phyloP scores from a whole-genome alignment of 305 asterid genomes.

The Ruellia speciosa region DNA sequence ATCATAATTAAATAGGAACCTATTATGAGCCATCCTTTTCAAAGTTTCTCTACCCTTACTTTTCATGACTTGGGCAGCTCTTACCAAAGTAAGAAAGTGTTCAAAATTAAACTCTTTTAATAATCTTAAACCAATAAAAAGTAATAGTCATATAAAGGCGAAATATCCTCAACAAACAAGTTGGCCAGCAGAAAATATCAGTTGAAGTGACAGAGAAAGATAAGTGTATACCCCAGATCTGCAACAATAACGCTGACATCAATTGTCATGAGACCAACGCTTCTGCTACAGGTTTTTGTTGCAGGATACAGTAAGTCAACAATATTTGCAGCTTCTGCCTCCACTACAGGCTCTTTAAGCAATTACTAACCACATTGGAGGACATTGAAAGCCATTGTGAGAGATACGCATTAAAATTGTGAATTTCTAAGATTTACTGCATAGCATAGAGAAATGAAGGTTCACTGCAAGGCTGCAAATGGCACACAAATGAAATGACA shows the following conservation, averaged over 20 bases:
- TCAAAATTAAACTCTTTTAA: neutral
- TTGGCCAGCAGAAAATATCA: constrained; percentile 11
- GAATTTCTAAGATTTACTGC: neutral
- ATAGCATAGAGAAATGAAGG: neutral
- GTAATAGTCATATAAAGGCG: constrained; percentile 4
- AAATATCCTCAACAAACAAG: neutral
- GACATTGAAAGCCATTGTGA: neutral
- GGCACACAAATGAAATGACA: constrained; percentile 1
- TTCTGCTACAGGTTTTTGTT: constrained; percentile 28
- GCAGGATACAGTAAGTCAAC: constrained; percentile 24
- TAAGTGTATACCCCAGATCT: constrained; percentile 40
- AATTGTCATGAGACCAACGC: constrained; percentile 34
- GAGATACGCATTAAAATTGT: too few species aligned
- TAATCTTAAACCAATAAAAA: constrained; percentile 10
- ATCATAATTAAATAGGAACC: constrained; percentile 16
- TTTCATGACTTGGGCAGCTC: neutral
- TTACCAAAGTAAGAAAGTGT: constrained; percentile 1
- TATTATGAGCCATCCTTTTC: constrained; percentile 23
- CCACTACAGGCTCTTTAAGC: neutral
- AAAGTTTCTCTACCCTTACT: constrained; percentile 16
- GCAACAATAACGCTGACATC: constrained; percentile 44
- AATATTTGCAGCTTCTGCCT: constrained; percentile 4
- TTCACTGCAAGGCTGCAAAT: neutral
- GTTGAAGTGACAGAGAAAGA: constrained; percentile 15
- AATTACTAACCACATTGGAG: neutral